A percentile compares a stretch with the other conserved stretches of the same genome.
These are phyloP conservation scores for Lodderomyces orthopsilosis DNA, from an alignment of 1,139 yeast genomes.

Conservation along the genomic window DNA sequence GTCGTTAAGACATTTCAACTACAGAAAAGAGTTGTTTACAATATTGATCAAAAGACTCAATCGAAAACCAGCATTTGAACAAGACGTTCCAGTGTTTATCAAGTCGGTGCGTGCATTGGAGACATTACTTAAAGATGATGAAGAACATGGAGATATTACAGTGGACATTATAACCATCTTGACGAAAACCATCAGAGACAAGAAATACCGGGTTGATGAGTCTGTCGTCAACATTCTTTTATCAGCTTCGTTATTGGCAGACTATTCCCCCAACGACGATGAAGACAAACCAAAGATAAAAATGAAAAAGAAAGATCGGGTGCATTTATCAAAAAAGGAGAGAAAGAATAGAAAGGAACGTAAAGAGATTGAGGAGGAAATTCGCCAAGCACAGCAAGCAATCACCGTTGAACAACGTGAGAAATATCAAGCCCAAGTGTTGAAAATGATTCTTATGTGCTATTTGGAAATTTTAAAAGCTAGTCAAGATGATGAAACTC, in stretches of 20 bases:
- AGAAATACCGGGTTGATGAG: slow-evolving; percentile 81
- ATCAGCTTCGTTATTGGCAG: slow-evolving; percentile 71
- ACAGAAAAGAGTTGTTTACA: slow-evolving; percentile 66
- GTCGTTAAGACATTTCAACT: slow-evolving; percentile 76
- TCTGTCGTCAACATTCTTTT: slow-evolving; percentile 72
- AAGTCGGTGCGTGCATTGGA: slow-evolving; percentile 67
- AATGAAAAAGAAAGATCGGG: slow-evolving; percentile 79
- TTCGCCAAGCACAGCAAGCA: slow-evolving; percentile 82
- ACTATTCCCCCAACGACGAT: slow-evolving; percentile 66
- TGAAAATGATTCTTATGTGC: slow-evolving; percentile 66
- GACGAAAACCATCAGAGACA: slow-evolving; percentile 67
- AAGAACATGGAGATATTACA: slow-evolving; percentile 76
- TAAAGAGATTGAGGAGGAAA: slow-evolving; percentile 83
- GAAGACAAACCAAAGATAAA: slow-evolving; percentile 41
- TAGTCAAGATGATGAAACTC: slow-evolving; percentile 22
- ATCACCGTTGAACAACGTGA: slow-evolving; percentile 87
- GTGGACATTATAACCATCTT: slow-evolving; percentile 67
- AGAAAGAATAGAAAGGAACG: slow-evolving; percentile 83
- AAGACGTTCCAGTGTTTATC: slow-evolving; percentile 51
- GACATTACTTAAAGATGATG: slow-evolving; percentile 62
- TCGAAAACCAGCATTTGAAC: slow-evolving; percentile 45
- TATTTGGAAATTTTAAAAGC: slow-evolving; percentile 75
- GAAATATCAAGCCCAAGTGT: slow-evolving; percentile 76
- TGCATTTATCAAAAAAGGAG: slow-evolving; percentile 84
- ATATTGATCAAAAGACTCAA: slow-evolving; percentile 66